Evolutionary conservation across 257 asterid species (phyloP).

Genomic region (Ilex asprella): DNA sequence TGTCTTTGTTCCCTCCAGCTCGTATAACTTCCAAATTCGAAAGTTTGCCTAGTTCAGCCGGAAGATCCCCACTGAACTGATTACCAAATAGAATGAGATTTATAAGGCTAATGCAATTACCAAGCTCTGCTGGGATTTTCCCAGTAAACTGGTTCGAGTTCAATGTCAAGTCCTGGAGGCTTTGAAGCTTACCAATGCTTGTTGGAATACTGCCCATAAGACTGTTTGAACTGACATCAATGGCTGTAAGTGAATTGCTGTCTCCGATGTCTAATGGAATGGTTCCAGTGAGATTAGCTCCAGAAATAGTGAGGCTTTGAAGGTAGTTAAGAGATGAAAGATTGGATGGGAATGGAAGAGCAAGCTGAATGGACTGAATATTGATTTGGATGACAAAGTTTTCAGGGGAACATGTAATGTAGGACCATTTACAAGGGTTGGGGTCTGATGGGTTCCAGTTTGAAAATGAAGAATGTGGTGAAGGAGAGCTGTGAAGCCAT

Average conservation of each 20-base stretch:
- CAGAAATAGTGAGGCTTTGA: constrained; percentile 27
- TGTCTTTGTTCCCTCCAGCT: constrained; percentile 36
- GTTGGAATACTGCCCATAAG: constrained; percentile 32
- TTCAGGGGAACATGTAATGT: constrained; percentile 25
- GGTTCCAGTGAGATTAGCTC: constrained; percentile 37
- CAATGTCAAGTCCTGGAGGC: constrained; percentile 32
- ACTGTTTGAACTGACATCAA: constrained; percentile 32
- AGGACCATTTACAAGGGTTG: constrained; percentile 38
- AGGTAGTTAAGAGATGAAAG: constrained; percentile 25
- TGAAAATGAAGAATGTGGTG: constrained; percentile 18
- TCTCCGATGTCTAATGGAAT: constrained; percentile 29
- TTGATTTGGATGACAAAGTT: constrained; percentile 28
- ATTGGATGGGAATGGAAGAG: constrained; percentile 31
- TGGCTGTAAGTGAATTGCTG: constrained; percentile 20
- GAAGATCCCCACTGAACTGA: constrained; percentile 26
- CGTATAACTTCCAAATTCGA: constrained; percentile 30
- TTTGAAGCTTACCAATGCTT: constrained; percentile 26
- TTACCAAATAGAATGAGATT: constrained; percentile 30
- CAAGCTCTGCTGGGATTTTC: constrained; percentile 33
- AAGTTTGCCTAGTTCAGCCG: constrained; percentile 26
- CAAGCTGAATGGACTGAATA: constrained; percentile 25
- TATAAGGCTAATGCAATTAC: constrained; percentile 20
- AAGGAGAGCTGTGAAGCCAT: constrained; percentile 25
- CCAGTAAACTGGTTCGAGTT: constrained; percentile 39
- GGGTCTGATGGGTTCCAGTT: constrained; percentile 23